Evolutionary conservation across 495 filamentous ascomycete species (phyloP), one percentile per base, ranked within the genome.

Genomic region (Cercophora samala): DNA sequence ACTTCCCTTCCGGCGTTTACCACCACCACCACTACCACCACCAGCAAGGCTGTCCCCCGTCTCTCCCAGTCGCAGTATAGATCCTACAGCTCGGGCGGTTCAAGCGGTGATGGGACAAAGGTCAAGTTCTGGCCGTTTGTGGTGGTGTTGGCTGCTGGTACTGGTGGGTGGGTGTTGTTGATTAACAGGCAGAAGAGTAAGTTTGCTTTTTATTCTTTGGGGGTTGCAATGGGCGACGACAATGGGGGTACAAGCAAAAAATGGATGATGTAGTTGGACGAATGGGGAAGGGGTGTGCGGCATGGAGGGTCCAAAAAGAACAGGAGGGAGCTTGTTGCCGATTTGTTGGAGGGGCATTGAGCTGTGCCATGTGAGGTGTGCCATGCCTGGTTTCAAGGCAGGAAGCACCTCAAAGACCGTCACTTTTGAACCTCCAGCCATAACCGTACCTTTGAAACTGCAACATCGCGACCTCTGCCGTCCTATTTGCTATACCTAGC

Each of bases 41-140:
- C 54, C 66, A 59, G 37, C 62, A 61, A 53, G 23, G 15, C 62
- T 46, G 37, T 67, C 11, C 68, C 54, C 42, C 69, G 37, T 5
- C 1, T 46, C 13, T 11, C 37, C 37, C 37, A 46, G 37, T 46
- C 72, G 46, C 69, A 70, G 26, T 78, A 81, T 69, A 78, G 76
- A 74, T 68, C 67, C 17, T 62, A 62, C 19, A 51, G 66, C 22
- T 66, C 67, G 23, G 58, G 56, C 37, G 60, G 24, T 17, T 37
- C 68, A 18, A 70, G 70, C 26, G 64, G 67, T 6, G 75, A 72
- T 29, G 76, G 74, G 32, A 71, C 74, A 66, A 58, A 72, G 29
- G 70, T 83, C 70, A 82, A 81, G 69, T 82, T 82, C 71, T 82
- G 81, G 82, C 81, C 81, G 18, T 84, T 86, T 53, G 5, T 83